Conservation (phyloP, 768 basidiomycete species). For the Pisolithus microcarpus region DNA sequence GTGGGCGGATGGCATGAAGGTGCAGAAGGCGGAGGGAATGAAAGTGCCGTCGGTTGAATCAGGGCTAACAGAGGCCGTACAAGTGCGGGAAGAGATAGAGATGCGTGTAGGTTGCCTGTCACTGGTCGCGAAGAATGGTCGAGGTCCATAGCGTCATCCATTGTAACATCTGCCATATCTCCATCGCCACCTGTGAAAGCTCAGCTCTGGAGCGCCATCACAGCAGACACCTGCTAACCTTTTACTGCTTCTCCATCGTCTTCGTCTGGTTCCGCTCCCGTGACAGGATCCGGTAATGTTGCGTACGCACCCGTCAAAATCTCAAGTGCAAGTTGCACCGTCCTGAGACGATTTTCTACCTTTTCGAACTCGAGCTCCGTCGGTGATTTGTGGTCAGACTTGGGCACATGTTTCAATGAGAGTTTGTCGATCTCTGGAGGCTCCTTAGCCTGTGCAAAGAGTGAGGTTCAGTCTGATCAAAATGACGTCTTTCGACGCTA, state of each 20-base stretch:
- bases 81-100: constrained; percentile 47
- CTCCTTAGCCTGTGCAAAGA: constrained; percentile 35
- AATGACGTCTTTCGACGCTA: constrained; percentile 17
- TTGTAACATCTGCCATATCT: constrained; percentile 29
- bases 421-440: constrained; percentile 46
- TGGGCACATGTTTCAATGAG: constrained; percentile 58
- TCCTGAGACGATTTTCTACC: constrained; percentile 64
- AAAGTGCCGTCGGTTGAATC: constrained; percentile 68
- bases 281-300: constrained; percentile 71
- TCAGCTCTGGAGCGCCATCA: constrained; percentile 27
- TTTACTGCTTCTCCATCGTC: constrained; percentile 30
- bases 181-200: constrained; percentile 38
- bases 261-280: constrained; percentile 28
- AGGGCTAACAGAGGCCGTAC: constrained; percentile 62
- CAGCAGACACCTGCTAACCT: constrained; percentile 22
- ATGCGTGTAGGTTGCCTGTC: constrained; percentile 24
- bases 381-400: constrained; percentile 68
- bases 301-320: constrained; percentile 85
- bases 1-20: constrained; percentile 81
- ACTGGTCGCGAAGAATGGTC: constrained; percentile 15
- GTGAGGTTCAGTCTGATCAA: not conserved
- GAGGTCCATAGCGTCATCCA: constrained; percentile 18
- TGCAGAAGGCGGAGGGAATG: constrained; percentile 66
- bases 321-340: constrained; percentile 79
- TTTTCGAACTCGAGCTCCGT: constrained; percentile 65